Evolutionary conservation across 768 basidiomycete genomes (phyloP).

Genomic region (Suillus discolor): DNA sequence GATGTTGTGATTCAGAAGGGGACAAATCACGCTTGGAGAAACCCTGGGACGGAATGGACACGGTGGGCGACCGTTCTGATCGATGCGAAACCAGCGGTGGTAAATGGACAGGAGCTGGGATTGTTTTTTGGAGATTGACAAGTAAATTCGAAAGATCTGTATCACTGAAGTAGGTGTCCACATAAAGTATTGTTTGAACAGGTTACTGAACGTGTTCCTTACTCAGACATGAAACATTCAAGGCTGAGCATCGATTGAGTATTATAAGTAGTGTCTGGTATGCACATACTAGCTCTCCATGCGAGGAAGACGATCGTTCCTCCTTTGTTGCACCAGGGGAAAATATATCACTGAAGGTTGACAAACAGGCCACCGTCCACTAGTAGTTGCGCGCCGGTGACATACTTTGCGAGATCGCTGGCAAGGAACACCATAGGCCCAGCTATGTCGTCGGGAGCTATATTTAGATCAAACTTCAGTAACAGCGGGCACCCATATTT

Average conservation of each 20-base stretch:
- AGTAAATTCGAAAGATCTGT: background rate
- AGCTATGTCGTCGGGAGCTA: conserved; percentile 70
- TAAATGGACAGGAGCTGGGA: conserved; percentile 44
- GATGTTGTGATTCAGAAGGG: conserved; percentile 61
- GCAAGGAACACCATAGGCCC: conserved; percentile 77
- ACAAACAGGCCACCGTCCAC: conserved; percentile 79
- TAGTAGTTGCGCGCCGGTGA: conserved; percentile 64
- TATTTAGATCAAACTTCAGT: conserved; percentile 1
- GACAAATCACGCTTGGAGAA: conserved; percentile 63
- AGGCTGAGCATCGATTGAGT: background rate
- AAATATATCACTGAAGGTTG: conserved; percentile 56
- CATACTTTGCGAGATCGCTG: conserved; percentile 70
- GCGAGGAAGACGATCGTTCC: background rate
- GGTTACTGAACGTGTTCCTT: background rate
- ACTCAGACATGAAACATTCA: background rate
- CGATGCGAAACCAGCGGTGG: conserved; percentile 54
- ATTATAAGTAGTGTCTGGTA: background rate
- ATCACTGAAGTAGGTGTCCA: background rate
- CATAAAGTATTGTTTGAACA: conserved; percentile 1
- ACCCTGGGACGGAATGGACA: conserved; percentile 49
- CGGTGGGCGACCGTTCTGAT: conserved; percentile 56
- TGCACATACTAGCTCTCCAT: background rate
- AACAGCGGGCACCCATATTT: background rate
- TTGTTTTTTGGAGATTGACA: conserved; percentile 18
- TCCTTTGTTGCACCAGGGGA: background rate